Evolutionary conservation across 2,329 filamentous ascomycete genomes (phyloP), one percentile per base, ranked within the genome.

Genomic region (Macrophomina tecta): DNA sequence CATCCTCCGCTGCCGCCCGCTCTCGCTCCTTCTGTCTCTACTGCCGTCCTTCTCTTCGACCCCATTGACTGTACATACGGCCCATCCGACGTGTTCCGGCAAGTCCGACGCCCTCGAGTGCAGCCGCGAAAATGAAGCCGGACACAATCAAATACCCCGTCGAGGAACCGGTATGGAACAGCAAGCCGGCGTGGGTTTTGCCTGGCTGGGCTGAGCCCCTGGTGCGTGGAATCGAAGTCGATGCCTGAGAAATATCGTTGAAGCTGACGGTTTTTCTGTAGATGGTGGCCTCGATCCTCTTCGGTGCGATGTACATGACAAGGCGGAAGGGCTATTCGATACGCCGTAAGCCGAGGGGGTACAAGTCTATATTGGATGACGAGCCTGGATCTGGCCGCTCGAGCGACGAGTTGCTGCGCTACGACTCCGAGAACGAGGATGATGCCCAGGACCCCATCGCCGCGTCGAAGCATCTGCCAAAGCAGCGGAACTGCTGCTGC

Each of bases 221-320:
- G 56, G 78, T 80, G 72, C 65, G 76, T 71, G 18, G 45, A 23
- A 40, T 42, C 49, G 23, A n/a, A 55, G 14, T 32, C 9, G n/a
- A 28, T 6, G 9, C 46, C 36, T n/a, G 52, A 55, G 30, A 40
- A 30, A 45, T 34, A 34, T 28, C 28, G 45, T 34, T 38, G 49
- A 30, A 12, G 53, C 61, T 66, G 32, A 64, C 42, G 45, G 32
- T 61, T 28, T 23, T 8, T 18, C 28, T 30, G 46, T 53, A 84
- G 82, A 83, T 85, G 69, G 83, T 85, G 11, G 76, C 82, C n/a
- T 78, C 74, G 46, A 85, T 85, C 64, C 80, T 85, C 66, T 76
- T 84, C 69, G 77, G 76, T 30, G 82, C 82, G 34, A 81, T 85
- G 78, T 78, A 81, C 68, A 72, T 84, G 66, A 85, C 82, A 12